Percentiles rank a stretch among this genome's conserved stretches.
Evolutionary conservation across 768 basidiomycete genomes (phyloP).

Genomic region (Phanerochaete carnosa): DNA sequence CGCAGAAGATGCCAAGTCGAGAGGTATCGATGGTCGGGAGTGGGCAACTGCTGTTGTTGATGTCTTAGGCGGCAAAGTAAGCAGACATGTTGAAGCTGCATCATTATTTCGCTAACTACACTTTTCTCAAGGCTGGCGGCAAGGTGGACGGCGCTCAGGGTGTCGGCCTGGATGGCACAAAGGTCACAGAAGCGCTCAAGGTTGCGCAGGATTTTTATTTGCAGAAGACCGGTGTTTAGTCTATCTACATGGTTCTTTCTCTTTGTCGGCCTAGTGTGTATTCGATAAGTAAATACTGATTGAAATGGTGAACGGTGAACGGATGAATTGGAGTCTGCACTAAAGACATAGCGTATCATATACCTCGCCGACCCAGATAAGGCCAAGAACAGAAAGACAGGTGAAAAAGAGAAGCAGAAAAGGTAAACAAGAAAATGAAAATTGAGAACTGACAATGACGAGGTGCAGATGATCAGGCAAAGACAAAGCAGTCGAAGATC

Average conservation of each 20-base stretch:
- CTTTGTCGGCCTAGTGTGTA: neutral
- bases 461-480: too few relatives aligned
- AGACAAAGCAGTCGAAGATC: too few relatives aligned
- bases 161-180: conserved; percentile 64
- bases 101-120: neutral
- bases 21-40: conserved; percentile 76
- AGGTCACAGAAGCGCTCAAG: conserved; percentile 63
- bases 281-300: neutral
- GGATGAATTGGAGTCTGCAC: neutral
- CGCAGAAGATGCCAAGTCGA: conserved; percentile 55
- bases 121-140: conserved; percentile 74
- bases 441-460: too few relatives aligned
- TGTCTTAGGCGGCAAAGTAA: conserved; percentile 87
- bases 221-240: neutral
- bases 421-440: too few relatives aligned
- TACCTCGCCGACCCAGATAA: neutral
- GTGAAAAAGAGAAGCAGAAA: too few relatives aligned
- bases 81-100: conserved; percentile 6
- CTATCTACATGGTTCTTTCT: neutral
- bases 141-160: conserved; percentile 93
- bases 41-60: conserved; percentile 83
- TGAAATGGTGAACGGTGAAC: too few relatives aligned
- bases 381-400: too few relatives aligned
- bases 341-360: neutral
- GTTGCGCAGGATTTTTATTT: conserved; percentile 43